phyloP scores from a whole-genome alignment of 164 flowering plant genomes.

The Nymphaea thermarum region DNA sequence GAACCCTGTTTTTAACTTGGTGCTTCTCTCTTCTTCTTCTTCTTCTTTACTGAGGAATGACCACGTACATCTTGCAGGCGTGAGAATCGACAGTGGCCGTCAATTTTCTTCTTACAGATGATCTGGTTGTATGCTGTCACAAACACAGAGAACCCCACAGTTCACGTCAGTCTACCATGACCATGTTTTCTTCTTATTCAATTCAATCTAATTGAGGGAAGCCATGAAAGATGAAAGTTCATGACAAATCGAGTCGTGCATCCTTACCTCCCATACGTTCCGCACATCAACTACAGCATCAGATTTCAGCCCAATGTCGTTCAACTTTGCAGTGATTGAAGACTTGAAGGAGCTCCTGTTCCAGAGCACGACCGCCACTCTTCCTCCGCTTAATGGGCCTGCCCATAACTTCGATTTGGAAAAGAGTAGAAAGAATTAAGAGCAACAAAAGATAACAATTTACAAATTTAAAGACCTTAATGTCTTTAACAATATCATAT shows the following conservation, averaged over 20 bases:
- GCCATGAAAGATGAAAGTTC: not conserved
- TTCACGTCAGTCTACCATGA: not conserved
- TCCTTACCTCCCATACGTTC: constrained; percentile 57
- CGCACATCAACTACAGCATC: constrained; percentile 30
- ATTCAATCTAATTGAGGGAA: not conserved
- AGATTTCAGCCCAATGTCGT: constrained; percentile 39
- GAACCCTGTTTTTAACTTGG: too few relatives aligned
- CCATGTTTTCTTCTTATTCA: not conserved
- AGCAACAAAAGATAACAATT: not conserved
- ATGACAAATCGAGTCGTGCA: too few relatives aligned
- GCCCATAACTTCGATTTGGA: constrained; percentile 52
- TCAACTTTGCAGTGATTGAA: constrained; percentile 42
- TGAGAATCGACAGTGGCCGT: constrained; percentile 40
- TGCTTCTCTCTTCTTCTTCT: not conserved
- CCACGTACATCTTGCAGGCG: constrained; percentile 54
- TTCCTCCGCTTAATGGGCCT: constrained; percentile 37
- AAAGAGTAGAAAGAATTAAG: not conserved
- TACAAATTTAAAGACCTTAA: too few relatives aligned
- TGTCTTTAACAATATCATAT: too few relatives aligned
- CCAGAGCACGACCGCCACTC: constrained; percentile 42
- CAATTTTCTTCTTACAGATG: constrained; percentile 17
- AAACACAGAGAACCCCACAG: not conserved
- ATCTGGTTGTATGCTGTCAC: constrained; percentile 30
- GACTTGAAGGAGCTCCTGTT: constrained; percentile 47
- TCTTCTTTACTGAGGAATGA: constrained; percentile 19